Evolutionary conservation across 2,329 filamentous ascomycete species (phyloP).

Genomic region (Xylariales sp.): DNA sequence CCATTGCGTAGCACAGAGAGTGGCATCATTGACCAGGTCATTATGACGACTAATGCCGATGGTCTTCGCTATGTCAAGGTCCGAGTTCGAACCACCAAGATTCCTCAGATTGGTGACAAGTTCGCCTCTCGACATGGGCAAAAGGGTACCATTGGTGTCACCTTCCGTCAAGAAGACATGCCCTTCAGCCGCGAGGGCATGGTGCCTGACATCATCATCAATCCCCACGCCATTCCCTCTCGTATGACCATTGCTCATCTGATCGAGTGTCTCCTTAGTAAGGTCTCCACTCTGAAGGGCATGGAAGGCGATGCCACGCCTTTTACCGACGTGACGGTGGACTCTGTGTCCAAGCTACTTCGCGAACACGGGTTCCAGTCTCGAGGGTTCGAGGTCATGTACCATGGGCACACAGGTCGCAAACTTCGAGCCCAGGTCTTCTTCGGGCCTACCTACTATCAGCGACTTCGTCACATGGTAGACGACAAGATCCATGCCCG

Average conservation of each 20-base stretch:
- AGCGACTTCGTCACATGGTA: slow-evolving; percentile 98
- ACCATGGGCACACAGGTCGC: slow-evolving; percentile 93
- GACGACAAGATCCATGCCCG: slow-evolving; percentile 99
- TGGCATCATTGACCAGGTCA: slow-evolving; percentile 90
- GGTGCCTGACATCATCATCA: slow-evolving; percentile 94
- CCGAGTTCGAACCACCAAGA: slow-evolving; percentile 92
- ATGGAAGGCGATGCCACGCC: slow-evolving; percentile 97
- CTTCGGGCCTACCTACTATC: slow-evolving; percentile 97
- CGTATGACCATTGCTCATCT: slow-evolving; percentile 99
- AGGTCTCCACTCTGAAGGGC: slow-evolving; percentile 88
- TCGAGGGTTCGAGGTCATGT: slow-evolving; percentile 97
- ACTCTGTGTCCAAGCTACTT: slow-evolving; percentile 82
- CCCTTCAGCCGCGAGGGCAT: slow-evolving; percentile 91
- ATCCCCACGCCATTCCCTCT: slow-evolving; percentile 97
- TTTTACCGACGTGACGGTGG: slow-evolving; percentile 96
- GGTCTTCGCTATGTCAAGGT: slow-evolving; percentile 96
- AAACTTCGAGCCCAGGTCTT: slow-evolving; percentile 95
- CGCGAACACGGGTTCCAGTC: slow-evolving; percentile 92
- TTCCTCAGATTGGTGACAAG: slow-evolving; percentile 98
- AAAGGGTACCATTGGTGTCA: slow-evolving; percentile 98
- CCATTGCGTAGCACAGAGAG: slow-evolving; percentile 93
- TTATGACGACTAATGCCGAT: slow-evolving; percentile 91
- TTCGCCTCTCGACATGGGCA: slow-evolving; percentile 99
- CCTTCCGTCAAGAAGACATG: slow-evolving; percentile 97
- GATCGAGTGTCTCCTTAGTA: slow-evolving; percentile 96